Evolutionary conservation across 179 eudicot genomes (phyloP).

Genomic region (Silene vulgaris): DNA sequence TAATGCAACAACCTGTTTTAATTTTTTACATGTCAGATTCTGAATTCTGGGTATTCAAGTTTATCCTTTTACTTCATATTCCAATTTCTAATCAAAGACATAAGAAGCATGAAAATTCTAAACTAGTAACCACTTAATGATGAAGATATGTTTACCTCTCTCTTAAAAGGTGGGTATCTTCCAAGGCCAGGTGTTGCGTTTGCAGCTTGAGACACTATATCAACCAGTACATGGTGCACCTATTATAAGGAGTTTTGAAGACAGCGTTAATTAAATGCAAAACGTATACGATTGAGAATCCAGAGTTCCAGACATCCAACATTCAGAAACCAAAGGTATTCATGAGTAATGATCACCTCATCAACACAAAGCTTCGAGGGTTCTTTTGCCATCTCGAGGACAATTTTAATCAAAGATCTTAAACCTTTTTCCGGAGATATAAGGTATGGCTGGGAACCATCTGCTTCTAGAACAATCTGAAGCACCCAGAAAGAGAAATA

Average conservation of each 20-base stretch:
- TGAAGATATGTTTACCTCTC: slow-evolving; percentile 61
- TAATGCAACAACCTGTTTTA: slow-evolving; percentile 74
- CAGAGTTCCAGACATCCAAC: background rate
- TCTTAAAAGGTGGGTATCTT: slow-evolving; percentile 94
- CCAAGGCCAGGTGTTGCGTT: slow-evolving; percentile 99
- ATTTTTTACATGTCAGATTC: slow-evolving; percentile 10
- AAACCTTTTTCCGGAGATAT: slow-evolving; percentile 99
- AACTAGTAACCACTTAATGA: background rate
- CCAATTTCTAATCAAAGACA: background rate
- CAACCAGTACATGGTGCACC: slow-evolving; percentile 97
- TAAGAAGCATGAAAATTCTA: background rate
- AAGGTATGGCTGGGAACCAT: slow-evolving; percentile 99
- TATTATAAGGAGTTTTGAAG: slow-evolving; percentile 25
- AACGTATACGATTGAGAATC: background rate
- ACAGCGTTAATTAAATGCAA: background rate
- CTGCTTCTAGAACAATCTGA: slow-evolving; percentile 98
- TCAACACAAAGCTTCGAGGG: slow-evolving; percentile 99
- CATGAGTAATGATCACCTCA: slow-evolving; percentile 52
- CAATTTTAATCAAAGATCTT: slow-evolving; percentile 84
- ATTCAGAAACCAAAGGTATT: background rate
- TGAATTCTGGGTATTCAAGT: background rate
- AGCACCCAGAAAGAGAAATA: slow-evolving; percentile 4
- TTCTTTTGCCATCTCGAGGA: slow-evolving; percentile 94
- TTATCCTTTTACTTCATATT: background rate
- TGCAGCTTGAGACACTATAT: slow-evolving; percentile 92